phyloP scores from a whole-genome alignment of 1,139 yeast species.

The Scheffersomyces stambukii region DNA sequence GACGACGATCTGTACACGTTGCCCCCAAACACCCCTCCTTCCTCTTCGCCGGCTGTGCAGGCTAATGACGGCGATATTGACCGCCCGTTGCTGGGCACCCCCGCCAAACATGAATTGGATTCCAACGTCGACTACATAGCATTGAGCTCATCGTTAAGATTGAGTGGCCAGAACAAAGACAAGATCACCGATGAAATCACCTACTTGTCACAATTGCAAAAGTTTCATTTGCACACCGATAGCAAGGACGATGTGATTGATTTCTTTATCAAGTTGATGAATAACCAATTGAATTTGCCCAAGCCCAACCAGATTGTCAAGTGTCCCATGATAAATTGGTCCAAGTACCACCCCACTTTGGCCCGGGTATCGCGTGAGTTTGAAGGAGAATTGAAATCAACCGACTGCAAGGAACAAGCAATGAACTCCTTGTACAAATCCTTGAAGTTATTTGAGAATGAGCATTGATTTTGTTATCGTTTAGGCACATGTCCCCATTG shows the following conservation, averaged over 20 bases:
- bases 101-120: constrained; percentile 13
- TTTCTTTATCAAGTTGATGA: constrained; percentile 27
- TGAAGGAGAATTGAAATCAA: constrained; percentile 5
- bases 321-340: constrained; percentile 38
- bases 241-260: constrained; percentile 22
- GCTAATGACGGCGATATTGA: not conserved
- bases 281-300: constrained; percentile 32
- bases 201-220: constrained; percentile 25
- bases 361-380: constrained; percentile 12
- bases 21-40: constrained; percentile 11
- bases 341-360: constrained; percentile 22
- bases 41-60: no score
- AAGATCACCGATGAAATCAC: constrained; percentile 29
- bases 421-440: constrained; percentile 22
- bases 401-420: constrained; percentile 12
- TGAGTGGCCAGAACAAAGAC: constrained; percentile 21
- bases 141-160: constrained; percentile 30
- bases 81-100: not conserved
- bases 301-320: constrained; percentile 30
- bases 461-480: no score
- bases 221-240: constrained; percentile 13
- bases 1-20: constrained; percentile 21
- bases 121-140: constrained; percentile 38
- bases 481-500: constrained; percentile 1
- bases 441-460: constrained; percentile 21